phyloP scores from a whole-genome alignment of 345 rosid genomes.

The Excoecaria agallocha region DNA sequence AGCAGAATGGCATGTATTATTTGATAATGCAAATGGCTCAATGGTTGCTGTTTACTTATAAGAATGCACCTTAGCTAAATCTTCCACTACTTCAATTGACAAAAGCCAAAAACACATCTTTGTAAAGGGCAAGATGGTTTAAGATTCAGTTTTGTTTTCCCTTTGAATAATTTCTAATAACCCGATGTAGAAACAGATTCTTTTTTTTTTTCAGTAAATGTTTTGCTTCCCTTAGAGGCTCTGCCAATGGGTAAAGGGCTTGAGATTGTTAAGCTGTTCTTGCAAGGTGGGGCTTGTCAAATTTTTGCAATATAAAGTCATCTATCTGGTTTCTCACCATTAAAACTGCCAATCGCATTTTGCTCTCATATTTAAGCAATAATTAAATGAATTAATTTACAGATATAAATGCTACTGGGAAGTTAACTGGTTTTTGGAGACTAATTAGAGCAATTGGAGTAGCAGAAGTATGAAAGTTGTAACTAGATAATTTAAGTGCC shows the following conservation, averaged over 20 bases:
- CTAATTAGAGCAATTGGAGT: no score
- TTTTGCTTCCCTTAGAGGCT: background rate
- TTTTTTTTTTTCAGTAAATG: background rate
- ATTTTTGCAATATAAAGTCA: background rate
- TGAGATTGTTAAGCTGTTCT: no score
- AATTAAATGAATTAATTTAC: background rate
- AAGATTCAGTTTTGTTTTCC: background rate
- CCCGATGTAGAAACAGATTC: background rate
- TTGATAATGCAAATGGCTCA: background rate
- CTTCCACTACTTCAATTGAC: background rate
- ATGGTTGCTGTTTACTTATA: background rate
- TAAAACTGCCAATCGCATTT: background rate
- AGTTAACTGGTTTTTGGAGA: no score
- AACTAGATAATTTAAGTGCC: no score
- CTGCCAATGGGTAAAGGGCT: no score
- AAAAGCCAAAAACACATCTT: background rate
- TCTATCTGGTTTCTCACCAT: background rate
- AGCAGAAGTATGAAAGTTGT: no score
- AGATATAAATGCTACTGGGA: background rate
- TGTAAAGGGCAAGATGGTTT: background rate
- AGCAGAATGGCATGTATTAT: background rate
- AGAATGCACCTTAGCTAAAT: background rate
- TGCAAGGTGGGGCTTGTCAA: background rate
- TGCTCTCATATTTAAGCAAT: background rate
- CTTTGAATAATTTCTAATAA: background rate